phyloP scores from a whole-genome alignment of 108 stramenopile species.

The Skeletonema tropicum region DNA sequence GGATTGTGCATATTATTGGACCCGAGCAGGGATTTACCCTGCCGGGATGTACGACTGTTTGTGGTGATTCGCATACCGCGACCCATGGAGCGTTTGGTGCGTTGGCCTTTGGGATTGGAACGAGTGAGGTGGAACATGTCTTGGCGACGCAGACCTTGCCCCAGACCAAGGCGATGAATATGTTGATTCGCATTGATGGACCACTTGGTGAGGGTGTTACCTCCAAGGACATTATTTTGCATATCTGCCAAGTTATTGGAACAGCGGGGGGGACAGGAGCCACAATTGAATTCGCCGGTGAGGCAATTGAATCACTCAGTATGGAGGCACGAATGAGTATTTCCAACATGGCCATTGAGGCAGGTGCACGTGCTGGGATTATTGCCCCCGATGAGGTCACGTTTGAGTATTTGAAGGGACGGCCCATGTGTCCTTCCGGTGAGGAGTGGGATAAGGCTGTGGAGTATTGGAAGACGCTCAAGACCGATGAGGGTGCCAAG shows the following conservation, averaged over 20 bases:
- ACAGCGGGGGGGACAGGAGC: conserved; percentile 97
- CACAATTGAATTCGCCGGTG: conserved; percentile 94
- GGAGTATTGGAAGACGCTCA: conserved; percentile 82
- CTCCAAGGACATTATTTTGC: conserved; percentile 93
- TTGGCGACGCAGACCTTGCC: conserved; percentile 92
- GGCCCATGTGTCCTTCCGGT: conserved; percentile 92
- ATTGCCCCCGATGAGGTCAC: conserved; percentile 93
- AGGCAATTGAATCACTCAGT: conserved; percentile 71
- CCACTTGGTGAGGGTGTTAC: conserved; percentile 81
- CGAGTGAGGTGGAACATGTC: conserved; percentile 95
- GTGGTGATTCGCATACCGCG: conserved; percentile 95
- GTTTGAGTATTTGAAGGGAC: conserved; percentile 89
- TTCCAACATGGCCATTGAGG: conserved; percentile 97
- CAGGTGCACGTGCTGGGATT: conserved; percentile 92
- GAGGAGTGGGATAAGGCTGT: conserved; percentile 91
- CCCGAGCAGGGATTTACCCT: conserved; percentile 96
- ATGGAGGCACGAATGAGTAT: conserved; percentile 96
- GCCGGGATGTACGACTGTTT: conserved; percentile 90
- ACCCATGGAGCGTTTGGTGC: conserved; percentile 97
- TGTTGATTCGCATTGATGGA: conserved; percentile 90
- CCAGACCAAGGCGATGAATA: conserved; percentile 92
- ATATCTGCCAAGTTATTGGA: conserved; percentile 91
- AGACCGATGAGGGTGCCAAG: conserved; percentile 82
- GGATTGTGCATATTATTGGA: conserved; percentile 95
- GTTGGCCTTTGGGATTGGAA: conserved; percentile 95